phyloP scores from a whole-genome alignment of 257 asterid genomes.

The Lantana camara region DNA sequence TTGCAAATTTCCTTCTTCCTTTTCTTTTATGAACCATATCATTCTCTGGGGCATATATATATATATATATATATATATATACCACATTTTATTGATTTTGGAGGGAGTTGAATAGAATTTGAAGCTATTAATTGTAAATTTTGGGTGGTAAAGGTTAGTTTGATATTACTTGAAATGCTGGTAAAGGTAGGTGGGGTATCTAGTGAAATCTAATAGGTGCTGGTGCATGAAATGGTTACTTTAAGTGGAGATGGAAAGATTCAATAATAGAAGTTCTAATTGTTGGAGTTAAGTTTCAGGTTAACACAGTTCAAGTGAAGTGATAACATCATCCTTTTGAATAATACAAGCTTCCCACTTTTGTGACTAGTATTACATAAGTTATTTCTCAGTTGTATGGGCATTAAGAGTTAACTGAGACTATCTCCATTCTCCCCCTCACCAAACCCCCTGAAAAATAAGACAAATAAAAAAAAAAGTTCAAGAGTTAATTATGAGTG shows the following conservation, averaged over 20 bases:
- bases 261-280: not conserved
- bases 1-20: conserved; percentile 8
- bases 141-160: conserved; percentile 6
- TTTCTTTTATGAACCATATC: not conserved
- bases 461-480: too few species aligned
- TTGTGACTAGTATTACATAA: too few species aligned
- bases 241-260: conserved; percentile 3
- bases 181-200: not conserved
- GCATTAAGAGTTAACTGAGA: too few species aligned
- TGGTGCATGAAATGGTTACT: conserved; percentile 7
- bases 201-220: conserved; percentile 12
- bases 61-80: too few species aligned
- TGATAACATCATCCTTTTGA: not conserved
- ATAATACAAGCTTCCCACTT: not conserved
- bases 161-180: conserved; percentile 10
- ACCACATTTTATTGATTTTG: conserved; percentile 4
- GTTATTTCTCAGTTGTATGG: too few species aligned
- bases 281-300: not conserved
- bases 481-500: too few species aligned
- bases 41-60: not conserved
- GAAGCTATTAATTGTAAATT: not conserved
- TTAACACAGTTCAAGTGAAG: not conserved
- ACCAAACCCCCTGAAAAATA: too few species aligned
- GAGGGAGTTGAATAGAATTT: conserved; percentile 3
- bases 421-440: too few species aligned